These are phyloP conservation scores for Diaporthe destruens DNA, from an alignment of 2,329 filamentous ascomycete species.

Conservation along the genomic window DNA sequence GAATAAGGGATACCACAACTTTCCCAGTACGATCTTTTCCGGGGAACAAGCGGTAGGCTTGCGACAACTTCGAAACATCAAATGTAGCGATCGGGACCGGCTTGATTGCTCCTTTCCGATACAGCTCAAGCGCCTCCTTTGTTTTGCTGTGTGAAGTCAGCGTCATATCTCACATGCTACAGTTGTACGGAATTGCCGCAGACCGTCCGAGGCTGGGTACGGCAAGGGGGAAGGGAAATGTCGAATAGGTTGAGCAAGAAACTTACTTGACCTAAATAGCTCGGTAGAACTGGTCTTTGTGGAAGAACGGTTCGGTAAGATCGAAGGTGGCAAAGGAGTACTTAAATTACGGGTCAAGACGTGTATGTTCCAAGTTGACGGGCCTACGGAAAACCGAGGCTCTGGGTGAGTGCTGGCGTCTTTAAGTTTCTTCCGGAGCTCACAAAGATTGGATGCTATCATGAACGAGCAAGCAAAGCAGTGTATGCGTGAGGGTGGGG, in stretches of 20 bases:
- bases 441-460: too few species aligned
- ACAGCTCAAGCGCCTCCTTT: not conserved
- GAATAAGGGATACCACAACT: not conserved
- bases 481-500: too few species aligned
- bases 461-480: too few species aligned
- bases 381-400: too few species aligned
- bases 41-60: not conserved
- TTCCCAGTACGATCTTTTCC: not conserved
- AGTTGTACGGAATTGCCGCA: too few species aligned
- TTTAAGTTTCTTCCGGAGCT: too few species aligned
- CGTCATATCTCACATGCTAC: too few species aligned
- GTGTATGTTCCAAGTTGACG: not conserved
- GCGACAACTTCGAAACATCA: not conserved
- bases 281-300: not conserved
- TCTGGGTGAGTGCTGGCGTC: too few species aligned
- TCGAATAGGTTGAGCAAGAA: not conserved
- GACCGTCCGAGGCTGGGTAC: not conserved
- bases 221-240: too few species aligned
- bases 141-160: too few species aligned
- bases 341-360: not conserved
- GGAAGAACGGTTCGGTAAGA: not conserved
- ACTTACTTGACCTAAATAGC: not conserved
- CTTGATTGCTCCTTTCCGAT: not conserved
- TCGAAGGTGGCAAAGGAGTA: not conserved
- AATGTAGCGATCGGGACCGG: not conserved